phyloP scores from a whole-genome alignment of 1,284 basidiomycete genomes.

The Athelia psychrophila region DNA sequence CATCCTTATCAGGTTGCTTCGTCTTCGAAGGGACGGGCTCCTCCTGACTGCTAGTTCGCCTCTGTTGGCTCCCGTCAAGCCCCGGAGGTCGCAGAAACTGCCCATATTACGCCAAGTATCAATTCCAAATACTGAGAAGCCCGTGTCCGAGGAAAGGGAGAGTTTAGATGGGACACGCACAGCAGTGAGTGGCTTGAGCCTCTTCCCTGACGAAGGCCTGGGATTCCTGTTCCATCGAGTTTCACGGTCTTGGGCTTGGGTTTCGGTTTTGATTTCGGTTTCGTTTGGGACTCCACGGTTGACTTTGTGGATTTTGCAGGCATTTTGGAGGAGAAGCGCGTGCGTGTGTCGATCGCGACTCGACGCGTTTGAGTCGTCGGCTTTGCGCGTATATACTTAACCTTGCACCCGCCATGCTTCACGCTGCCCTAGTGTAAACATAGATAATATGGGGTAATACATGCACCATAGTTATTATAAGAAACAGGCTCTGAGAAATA shows the following conservation, averaged over 20 bases:
- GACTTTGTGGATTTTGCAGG: too few species aligned
- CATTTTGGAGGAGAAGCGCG: too few species aligned
- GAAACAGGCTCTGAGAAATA: too few species aligned
- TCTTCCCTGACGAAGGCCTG: constrained; percentile 27
- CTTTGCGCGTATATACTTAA: too few species aligned
- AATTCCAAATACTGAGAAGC: background rate
- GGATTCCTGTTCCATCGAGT: constrained; percentile 19
- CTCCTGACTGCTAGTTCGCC: constrained; percentile 2
- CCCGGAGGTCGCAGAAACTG: constrained; percentile 33
- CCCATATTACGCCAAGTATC: background rate
- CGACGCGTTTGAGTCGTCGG: too few species aligned
- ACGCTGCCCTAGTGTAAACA: too few species aligned
- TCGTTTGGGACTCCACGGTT: too few species aligned
- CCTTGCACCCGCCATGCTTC: too few species aligned
- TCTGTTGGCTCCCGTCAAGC: constrained; percentile 22
- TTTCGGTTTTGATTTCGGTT: too few species aligned
- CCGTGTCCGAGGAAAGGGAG: background rate
- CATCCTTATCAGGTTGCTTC: constrained; percentile 11
- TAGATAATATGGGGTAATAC: too few species aligned
- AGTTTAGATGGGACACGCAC: constrained; percentile 27
- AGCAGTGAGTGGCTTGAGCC: constrained; percentile 45
- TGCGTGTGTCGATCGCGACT: too few species aligned
- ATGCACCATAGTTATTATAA: too few species aligned
- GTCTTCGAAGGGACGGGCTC: constrained; percentile 4
- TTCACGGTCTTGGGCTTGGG: constrained; percentile 34